Conservation (phyloP, 371 early-diverging fungal species). For the Umbelopsis sp. region DNA sequence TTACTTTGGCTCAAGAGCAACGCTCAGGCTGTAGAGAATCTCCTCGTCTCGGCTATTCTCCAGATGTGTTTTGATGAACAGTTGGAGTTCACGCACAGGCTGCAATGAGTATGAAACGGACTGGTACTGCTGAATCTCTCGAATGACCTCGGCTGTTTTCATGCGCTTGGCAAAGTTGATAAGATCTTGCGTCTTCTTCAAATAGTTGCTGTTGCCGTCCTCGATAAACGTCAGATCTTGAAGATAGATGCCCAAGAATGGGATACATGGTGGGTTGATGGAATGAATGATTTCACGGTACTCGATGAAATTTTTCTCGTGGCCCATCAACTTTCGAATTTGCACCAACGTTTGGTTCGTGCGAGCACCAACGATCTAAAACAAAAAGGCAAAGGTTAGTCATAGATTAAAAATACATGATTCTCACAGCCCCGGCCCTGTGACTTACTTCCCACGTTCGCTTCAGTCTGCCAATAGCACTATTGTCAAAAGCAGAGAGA, state of each 20-base stretch:
- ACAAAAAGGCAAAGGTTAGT: background rate
- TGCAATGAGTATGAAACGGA: constrained; percentile 73
- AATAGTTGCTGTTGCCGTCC: constrained; percentile 77
- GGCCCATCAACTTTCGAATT: constrained; percentile 70
- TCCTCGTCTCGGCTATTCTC: constrained; percentile 55
- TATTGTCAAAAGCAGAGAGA: constrained; percentile 82
- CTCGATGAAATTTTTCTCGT: constrained; percentile 77
- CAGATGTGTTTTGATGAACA: constrained; percentile 67
- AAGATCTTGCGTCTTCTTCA: constrained; percentile 57
- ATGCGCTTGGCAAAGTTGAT: constrained; percentile 92
- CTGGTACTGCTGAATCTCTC: constrained; percentile 91
- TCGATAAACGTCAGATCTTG: constrained; percentile 94
- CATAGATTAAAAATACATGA: background rate
- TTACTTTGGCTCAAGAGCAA: constrained; percentile 82
- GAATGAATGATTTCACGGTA: constrained; percentile 85
- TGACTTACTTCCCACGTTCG: constrained; percentile 76
- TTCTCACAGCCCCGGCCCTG: too few relatives aligned
- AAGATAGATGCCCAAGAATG: constrained; percentile 86
- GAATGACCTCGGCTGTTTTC: constrained; percentile 88
- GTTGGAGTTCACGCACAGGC: constrained; percentile 81
- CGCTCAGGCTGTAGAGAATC: constrained; percentile 72
- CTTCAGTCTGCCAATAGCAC: constrained; percentile 85
- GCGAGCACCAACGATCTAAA: constrained; percentile 40
- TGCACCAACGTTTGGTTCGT: constrained; percentile 51
- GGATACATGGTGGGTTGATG: constrained; percentile 90